phyloP scores from a whole-genome alignment of 2,329 filamentous ascomycete genomes.

The Davidsoniella virescens region DNA sequence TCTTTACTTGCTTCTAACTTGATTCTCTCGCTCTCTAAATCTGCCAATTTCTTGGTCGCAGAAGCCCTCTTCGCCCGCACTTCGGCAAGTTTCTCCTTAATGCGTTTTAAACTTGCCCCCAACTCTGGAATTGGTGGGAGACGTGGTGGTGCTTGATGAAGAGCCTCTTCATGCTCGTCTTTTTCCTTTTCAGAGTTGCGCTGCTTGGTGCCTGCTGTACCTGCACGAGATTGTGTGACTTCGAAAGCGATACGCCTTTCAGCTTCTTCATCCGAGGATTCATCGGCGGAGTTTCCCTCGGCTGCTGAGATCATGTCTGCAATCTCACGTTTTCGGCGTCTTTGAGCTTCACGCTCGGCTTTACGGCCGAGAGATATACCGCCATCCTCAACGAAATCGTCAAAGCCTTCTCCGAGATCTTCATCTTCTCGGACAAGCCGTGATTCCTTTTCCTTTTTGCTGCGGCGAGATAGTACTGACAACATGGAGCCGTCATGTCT shows the following conservation, averaged over 20 bases:
- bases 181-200: constrained; percentile 22
- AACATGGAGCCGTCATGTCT: constrained; percentile 16
- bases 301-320: constrained; percentile 67
- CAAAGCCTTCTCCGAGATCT: constrained; percentile 83
- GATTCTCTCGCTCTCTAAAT: constrained; percentile 49
- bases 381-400: constrained; percentile 78
- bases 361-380: constrained; percentile 61
- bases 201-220: constrained; percentile 57
- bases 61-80: constrained; percentile 47
- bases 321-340: constrained; percentile 58
- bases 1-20: constrained; percentile 53
- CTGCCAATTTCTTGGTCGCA: constrained; percentile 47
- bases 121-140: constrained; percentile 53
- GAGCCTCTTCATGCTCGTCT: not conserved
- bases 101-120: constrained; percentile 44
- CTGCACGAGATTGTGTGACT: constrained; percentile 67
- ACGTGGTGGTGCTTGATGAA: constrained; percentile 5
- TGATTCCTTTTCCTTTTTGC: constrained; percentile 50
- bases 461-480: not conserved
- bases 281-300: constrained; percentile 47
- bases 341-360: constrained; percentile 56
- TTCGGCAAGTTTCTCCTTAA: constrained; percentile 43
- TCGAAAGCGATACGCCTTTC: constrained; percentile 72
- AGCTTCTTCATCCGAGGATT: constrained; percentile 52
- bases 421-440: constrained; percentile 75